Evolutionary conservation across 805 yeast genomes (phyloP), one percentile per base, ranked within the genome.

Genomic region (Ogataea pini): DNA sequence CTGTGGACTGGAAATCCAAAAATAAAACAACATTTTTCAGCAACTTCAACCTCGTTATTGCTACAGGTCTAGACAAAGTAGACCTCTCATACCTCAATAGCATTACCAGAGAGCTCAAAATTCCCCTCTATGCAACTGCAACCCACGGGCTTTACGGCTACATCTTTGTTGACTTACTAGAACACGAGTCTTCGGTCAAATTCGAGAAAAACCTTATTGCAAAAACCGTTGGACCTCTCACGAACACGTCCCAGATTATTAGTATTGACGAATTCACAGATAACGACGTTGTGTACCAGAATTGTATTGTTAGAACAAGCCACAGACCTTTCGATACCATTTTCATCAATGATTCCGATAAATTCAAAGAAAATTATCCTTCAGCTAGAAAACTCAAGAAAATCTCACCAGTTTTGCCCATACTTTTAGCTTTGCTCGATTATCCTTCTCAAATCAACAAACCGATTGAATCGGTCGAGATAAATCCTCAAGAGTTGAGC

Each of bases 121-220:
- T 83, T 16, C 88, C 96, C 3, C 72, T 94, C 25, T 89, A 86
- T 62, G 74, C 79, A 13, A 70, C 87, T 1, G 85, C 83, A 0
- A 61, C 82, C 2, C 85, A 85, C 64, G 99, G 99, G 0, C 70
- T 91, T 61, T 89, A 78, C 63, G 96, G 96, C 1, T 87, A 80
- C 59, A 76, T 89, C 1, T 85, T 91, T 62, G 81, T 82, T 3
- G 99, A 94, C 66, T 72, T 92, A 51, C 78, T 89, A 9, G 64
- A 72, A 40, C 89, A 88, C 65, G 72, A 73, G 27, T 75, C 88
- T 2, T 69, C 67, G 3, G 75, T 78, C 40, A 82, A 79, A 33
- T 77, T 74, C 46, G 78, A 77, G 39, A 75, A 71, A 47, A 77
- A 80, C 36, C 68, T 72, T 18, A 61, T 70, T 7, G 62, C 76